phyloP scores from a whole-genome alignment of 306 rosid species.

The Calophaca sinica region DNA sequence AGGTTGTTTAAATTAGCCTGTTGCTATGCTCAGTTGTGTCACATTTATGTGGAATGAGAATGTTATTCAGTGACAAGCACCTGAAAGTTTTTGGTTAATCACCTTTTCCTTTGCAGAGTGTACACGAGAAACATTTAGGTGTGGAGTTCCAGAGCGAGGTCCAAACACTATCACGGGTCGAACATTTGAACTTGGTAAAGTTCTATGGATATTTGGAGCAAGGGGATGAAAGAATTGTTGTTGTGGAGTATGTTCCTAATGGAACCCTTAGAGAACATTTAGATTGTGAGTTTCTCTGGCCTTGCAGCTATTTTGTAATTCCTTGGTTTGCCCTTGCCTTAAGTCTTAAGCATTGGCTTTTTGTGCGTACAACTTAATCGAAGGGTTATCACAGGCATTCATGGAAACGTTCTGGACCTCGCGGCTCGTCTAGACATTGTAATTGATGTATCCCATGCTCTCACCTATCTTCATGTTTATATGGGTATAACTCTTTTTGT shows the following conservation, averaged over 20 bases:
- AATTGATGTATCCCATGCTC: slow-evolving; percentile 93
- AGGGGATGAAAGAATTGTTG: slow-evolving; percentile 74
- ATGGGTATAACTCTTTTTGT: slow-evolving; percentile 59
- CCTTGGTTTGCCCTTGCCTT: slow-evolving; percentile 14
- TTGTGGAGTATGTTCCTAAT: slow-evolving; percentile 91
- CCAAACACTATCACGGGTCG: slow-evolving; percentile 79
- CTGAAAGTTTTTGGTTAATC: slow-evolving; percentile 32
- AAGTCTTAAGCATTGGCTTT: slow-evolving; percentile 21
- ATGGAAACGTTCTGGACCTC: slow-evolving; percentile 72
- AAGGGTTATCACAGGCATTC: slow-evolving; percentile 64
- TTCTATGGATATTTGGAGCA: slow-evolving; percentile 82
- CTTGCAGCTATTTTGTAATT: slow-evolving; percentile 12
- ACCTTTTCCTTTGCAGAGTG: slow-evolving; percentile 61
- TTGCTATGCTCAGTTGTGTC: slow-evolving; percentile 20
- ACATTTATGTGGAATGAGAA: slow-evolving; percentile 25
- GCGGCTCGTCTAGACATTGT: slow-evolving; percentile 86
- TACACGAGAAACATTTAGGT: slow-evolving; percentile 80
- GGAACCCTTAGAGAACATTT: slow-evolving; percentile 95
- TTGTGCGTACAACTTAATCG: slow-evolving; percentile 43
- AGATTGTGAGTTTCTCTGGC: slow-evolving; percentile 73
- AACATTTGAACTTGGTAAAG: slow-evolving; percentile 88
- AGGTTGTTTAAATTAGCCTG: slow-evolving; percentile 55
- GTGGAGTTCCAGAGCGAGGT: slow-evolving; percentile 88
- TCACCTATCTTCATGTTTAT: slow-evolving; percentile 97
- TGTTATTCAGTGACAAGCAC: slow-evolving; percentile 7